Conservation (phyloP, 306 rosid genomes). For the Malus orientalis region DNA sequence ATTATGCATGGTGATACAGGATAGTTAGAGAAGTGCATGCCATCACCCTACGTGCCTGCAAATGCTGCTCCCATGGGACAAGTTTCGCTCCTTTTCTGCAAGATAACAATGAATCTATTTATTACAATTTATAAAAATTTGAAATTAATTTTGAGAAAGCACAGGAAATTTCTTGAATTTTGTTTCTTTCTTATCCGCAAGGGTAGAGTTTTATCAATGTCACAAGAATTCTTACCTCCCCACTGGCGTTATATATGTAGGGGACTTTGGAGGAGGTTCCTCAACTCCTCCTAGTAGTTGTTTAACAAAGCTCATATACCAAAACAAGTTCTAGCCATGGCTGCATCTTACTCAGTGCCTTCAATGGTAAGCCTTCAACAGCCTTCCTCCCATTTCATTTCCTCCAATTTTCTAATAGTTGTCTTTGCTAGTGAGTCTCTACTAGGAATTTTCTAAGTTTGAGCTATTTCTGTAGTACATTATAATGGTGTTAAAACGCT, state of each 20-base stretch:
- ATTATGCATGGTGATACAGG: slow-evolving; percentile 14
- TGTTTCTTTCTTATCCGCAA: slow-evolving; percentile 38
- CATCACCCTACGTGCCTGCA: slow-evolving; percentile 54
- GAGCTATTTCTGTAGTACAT: neutral
- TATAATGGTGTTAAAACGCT: neutral
- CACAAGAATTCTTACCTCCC: slow-evolving; percentile 6
- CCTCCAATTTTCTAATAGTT: neutral
- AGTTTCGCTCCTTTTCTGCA: slow-evolving; percentile 27
- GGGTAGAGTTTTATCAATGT: slow-evolving; percentile 12
- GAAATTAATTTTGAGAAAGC: neutral
- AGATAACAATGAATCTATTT: slow-evolving; percentile 26
- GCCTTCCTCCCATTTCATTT: neutral
- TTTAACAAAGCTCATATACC: neutral
- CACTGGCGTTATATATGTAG: slow-evolving; percentile 44
- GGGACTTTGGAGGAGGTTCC: slow-evolving; percentile 9
- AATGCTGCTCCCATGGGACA: slow-evolving; percentile 43
- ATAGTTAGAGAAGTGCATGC: slow-evolving; percentile 21
- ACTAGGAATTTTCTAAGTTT: neutral
- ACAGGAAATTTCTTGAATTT: slow-evolving; percentile 32
- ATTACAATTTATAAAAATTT: neutral
- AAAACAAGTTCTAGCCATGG: slow-evolving; percentile 48
- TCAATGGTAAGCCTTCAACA: slow-evolving; percentile 45
- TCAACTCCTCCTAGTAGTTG: slow-evolving; percentile 31
- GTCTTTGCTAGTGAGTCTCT: neutral
- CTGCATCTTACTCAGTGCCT: slow-evolving; percentile 74